These are phyloP conservation scores for Linnemannia elongata DNA, from an alignment of 192 early-diverging fungal species.

Conservation along the genomic window DNA sequence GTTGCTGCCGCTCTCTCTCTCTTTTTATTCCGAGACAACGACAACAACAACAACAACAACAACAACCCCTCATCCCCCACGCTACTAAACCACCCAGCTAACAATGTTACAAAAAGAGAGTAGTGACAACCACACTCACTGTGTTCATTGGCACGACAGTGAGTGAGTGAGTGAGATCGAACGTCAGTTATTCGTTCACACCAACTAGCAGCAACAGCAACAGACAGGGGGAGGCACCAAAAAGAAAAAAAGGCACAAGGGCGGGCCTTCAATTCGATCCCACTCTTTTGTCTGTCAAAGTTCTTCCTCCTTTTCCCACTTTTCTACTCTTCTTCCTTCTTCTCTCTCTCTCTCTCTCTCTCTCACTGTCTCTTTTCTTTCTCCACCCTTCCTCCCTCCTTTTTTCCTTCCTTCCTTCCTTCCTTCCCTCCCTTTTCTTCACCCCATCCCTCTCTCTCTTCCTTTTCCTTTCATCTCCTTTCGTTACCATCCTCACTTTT, in stretches of 20 bases:
- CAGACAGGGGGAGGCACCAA: too few species aligned
- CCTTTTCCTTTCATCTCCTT: background rate
- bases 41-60: too few species aligned
- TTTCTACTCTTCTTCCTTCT: slow-evolving; percentile 4
- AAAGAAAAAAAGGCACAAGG: background rate
- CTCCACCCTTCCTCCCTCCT: background rate
- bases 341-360: background rate
- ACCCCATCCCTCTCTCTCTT: background rate
- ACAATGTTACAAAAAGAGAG: too few species aligned
- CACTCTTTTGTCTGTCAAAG: background rate
- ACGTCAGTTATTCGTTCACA: too few species aligned
- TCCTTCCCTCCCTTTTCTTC: background rate
- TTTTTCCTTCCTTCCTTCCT: background rate
- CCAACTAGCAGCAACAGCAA: too few species aligned
- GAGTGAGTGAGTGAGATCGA: too few species aligned
- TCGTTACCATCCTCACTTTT: background rate
- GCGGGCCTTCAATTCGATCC: background rate
- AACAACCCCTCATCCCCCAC: background rate
- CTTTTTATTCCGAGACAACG: too few species aligned
- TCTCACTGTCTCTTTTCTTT: background rate
- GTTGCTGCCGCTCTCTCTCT: background rate
- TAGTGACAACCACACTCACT: background rate
- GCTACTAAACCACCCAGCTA: background rate
- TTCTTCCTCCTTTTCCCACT: background rate
- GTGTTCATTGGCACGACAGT: too few species aligned